These are phyloP conservation scores for Cryptosporidium sp. DNA, from an alignment of 169 alveolate genomes.

Conservation along the genomic window DNA sequence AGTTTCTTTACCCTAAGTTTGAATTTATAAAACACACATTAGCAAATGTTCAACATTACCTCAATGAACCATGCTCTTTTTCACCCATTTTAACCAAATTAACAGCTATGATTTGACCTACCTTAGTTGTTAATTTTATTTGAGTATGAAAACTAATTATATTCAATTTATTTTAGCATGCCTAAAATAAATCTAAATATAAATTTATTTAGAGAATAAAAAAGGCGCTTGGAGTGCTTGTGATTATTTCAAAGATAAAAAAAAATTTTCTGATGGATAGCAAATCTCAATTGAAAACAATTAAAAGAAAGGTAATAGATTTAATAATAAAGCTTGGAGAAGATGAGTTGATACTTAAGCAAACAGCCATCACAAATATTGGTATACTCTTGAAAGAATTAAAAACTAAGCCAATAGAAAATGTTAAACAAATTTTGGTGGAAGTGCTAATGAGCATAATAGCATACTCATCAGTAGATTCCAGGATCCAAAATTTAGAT, in stretches of 20 bases:
- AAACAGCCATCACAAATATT: constrained; percentile 38
- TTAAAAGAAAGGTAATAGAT: constrained; percentile 27
- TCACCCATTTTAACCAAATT: background rate
- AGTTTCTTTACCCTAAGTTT: background rate
- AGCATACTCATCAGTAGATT: constrained; percentile 34
- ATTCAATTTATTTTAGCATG: background rate
- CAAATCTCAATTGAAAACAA: constrained; percentile 3
- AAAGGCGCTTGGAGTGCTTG: constrained; percentile 2
- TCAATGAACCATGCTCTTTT: background rate
- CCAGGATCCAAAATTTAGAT: background rate
- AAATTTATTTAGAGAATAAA: background rate
- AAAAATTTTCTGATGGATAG: constrained; percentile 10
- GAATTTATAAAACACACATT: too few relatives aligned
- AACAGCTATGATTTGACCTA: too few relatives aligned
- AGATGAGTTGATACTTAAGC: constrained; percentile 32
- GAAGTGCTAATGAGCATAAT: constrained; percentile 48
- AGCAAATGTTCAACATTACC: background rate
- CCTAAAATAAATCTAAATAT: background rate
- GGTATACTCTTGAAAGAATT: constrained; percentile 28
- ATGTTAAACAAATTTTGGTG: constrained; percentile 16
- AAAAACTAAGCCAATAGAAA: constrained; percentile 46
- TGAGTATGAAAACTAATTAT: background rate
- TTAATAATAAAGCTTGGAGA: constrained; percentile 20
- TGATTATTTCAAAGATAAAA: background rate
- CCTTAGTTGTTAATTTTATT: too few relatives aligned